A percentile compares a stretch with the other conserved stretches of the same genome.
Conservation (phyloP, 108 stramenopile genomes). For the Skeletonema potamos region DNA sequence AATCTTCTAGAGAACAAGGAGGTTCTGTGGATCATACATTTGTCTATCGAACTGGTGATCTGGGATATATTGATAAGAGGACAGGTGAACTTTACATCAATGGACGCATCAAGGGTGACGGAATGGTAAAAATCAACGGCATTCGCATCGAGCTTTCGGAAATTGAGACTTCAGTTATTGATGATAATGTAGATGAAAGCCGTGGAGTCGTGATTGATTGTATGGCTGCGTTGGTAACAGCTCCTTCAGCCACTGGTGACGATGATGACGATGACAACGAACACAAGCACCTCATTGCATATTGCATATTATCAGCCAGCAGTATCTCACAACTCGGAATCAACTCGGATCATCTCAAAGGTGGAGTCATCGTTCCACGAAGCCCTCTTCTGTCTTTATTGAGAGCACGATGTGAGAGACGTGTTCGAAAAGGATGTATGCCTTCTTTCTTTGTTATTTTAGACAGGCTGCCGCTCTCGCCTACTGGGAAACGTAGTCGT, state of each 20-base stretch:
- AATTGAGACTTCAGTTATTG: conserved; percentile 69
- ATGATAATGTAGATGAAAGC: conserved; percentile 6
- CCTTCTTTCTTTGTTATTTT: conserved; percentile 70
- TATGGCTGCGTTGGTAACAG: conserved; percentile 36
- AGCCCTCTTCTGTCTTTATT: conserved; percentile 61
- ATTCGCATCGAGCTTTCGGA: conserved; percentile 80
- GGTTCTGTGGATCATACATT: conserved; percentile 7
- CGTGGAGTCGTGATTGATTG: conserved; percentile 52
- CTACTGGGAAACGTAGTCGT: conserved; percentile 77
- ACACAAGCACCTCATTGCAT: conserved; percentile 56
- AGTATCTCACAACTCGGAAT: conserved; percentile 53
- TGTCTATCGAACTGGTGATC: conserved; percentile 79
- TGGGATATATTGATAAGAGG: conserved; percentile 53
- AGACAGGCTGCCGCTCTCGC: conserved; percentile 66
- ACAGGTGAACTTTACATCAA: conserved; percentile 49
- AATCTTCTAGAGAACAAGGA: not conserved
- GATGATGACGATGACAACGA: conserved; percentile 17
- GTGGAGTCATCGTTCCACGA: conserved; percentile 51
- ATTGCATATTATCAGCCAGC: conserved; percentile 54
- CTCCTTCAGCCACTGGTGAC: conserved; percentile 7
- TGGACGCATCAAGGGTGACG: conserved; percentile 81
- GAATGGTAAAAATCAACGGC: conserved; percentile 85
- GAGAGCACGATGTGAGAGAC: conserved; percentile 44
- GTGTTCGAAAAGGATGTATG: conserved; percentile 59
- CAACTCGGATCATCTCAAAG: conserved; percentile 1